These are phyloP conservation scores for Talaromyces sp. DNA, from an alignment of 2,329 filamentous ascomycete species.

Conservation along the genomic window DNA sequence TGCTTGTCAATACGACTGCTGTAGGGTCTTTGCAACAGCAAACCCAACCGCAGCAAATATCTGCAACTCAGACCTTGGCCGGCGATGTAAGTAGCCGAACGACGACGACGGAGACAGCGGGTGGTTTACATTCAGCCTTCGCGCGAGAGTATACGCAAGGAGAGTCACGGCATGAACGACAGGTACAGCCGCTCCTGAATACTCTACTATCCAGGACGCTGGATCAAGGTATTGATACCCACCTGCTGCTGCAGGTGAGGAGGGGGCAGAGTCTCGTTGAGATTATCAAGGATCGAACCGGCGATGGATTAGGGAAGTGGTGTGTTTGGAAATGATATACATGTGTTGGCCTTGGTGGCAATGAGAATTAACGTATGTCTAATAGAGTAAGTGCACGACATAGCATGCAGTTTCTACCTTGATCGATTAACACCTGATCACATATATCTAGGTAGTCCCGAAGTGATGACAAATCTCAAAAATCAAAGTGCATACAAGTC, in stretches of 20 bases:
- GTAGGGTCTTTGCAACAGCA: slow-evolving; percentile 20
- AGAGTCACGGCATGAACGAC: neutral
- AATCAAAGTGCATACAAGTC: slow-evolving; percentile 1
- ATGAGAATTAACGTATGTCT: too few species aligned
- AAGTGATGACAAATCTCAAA: neutral
- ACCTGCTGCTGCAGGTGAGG: slow-evolving; percentile 35
- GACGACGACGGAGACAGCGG: neutral
- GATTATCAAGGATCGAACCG: slow-evolving; percentile 40
- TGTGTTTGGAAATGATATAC: slow-evolving; percentile 27
- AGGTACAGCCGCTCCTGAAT: slow-evolving; percentile 23
- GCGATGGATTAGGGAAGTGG: slow-evolving; percentile 36
- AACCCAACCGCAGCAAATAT: neutral
- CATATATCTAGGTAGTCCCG: neutral
- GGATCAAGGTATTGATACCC: slow-evolving; percentile 40
- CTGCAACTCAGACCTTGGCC: neutral
- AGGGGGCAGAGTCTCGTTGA: slow-evolving; percentile 30
- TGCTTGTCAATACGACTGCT: slow-evolving; percentile 38
- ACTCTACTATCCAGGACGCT: slow-evolving; percentile 35
- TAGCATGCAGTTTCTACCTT: neutral
- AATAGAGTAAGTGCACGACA: neutral
- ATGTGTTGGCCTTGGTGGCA: too few species aligned
- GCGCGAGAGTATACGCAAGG: neutral
- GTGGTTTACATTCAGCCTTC: slow-evolving; percentile 15
- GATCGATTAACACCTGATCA: neutral
- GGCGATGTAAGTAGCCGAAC: neutral